phyloP scores from a whole-genome alignment of 2,329 filamentous ascomycete genomes.

The Talaromyces sp. region DNA sequence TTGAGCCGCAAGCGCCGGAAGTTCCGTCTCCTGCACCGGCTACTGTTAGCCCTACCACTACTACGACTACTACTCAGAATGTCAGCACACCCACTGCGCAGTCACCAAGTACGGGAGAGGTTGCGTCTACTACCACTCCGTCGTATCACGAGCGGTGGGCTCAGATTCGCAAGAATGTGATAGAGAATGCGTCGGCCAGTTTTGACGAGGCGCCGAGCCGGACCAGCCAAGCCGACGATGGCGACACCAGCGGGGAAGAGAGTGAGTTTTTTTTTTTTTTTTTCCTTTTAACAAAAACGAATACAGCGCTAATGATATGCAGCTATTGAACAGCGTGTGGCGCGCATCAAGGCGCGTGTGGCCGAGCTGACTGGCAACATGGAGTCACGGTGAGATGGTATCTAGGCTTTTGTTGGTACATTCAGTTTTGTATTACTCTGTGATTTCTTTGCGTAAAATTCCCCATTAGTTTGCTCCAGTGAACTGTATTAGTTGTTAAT shows the following conservation, averaged over 20 bases:
- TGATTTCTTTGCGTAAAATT: neutral
- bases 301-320: neutral
- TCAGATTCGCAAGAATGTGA: slow-evolving; percentile 91
- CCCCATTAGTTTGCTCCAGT: neutral
- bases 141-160: slow-evolving; percentile 77
- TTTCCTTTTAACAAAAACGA: neutral
- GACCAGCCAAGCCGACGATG: slow-evolving; percentile 59
- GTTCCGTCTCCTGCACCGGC: slow-evolving; percentile 13
- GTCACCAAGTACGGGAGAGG: slow-evolving; percentile 7
- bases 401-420: slow-evolving; percentile 11
- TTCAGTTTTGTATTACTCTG: slow-evolving; percentile 12
- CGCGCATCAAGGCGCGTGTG: slow-evolving; percentile 94
- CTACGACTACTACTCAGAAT: slow-evolving; percentile 13
- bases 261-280: slow-evolving; percentile 55
- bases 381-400: slow-evolving; percentile 43
- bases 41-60: slow-evolving; percentile 7
- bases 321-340: slow-evolving; percentile 95
- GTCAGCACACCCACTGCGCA: slow-evolving; percentile 15
- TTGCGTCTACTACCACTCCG: neutral
- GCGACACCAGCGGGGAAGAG: slow-evolving; percentile 93
- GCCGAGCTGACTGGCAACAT: slow-evolving; percentile 87
- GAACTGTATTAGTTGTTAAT: neutral
- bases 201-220: slow-evolving; percentile 59
- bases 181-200: slow-evolving; percentile 60
- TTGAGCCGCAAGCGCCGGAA: slow-evolving; percentile 32